Base-by-base conservation (phyloP, 2,329 filamentous ascomycete genomes). In the Talaromyces sp. region DNA sequence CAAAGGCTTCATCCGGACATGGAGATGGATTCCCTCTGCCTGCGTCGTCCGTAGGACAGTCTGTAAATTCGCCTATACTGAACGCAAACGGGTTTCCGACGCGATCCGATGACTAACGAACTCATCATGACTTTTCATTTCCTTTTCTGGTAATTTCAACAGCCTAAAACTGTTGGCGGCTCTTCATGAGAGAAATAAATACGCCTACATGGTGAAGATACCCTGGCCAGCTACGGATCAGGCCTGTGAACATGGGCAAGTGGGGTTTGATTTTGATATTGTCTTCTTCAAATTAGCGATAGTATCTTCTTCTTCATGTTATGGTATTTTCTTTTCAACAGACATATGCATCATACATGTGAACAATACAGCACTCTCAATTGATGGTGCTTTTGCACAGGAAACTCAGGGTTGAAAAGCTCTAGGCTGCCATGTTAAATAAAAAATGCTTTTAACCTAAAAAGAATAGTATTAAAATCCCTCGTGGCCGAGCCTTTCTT, bases 1-100 rank as follows among this genome's bases (percentile, higher is more conserved):
- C 81, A n/a, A 84, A 85, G 67, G 78, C 85, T 4, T 80, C 82
- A 5, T 67, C 70, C 3, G 73, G 73, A 1, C 69, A 75, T n/a
- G 72, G 73, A n/a, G 76, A 77, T 62, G 73, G 71, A 5, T 78
- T 78, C 51, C 75, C 75, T 24, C 65, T 78, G 31, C 73, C 75
- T 10, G 68, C 61, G 35, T 52, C 61, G 32, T 52, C 61, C 19
- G 43, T 24, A 46, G 43, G 43, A 46, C 43, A 46, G 43, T 46
- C 43, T 58, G 55, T 32, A 19, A 50, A 51, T 31, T 60, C 58
- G 35, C 24, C 51, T 46, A 11, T 31, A 8, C 24, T 17, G 9
- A 38, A 52, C 17, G 10, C 26, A 43, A 59, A 63, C 56, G 61
- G 60, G 29, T 49, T 31, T n/a, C 8, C 58, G 24, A 49, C 35